Base-by-base conservation (phyloP, 371 early-diverging fungal species). In the Polyrhizophydium stewartii region DNA sequence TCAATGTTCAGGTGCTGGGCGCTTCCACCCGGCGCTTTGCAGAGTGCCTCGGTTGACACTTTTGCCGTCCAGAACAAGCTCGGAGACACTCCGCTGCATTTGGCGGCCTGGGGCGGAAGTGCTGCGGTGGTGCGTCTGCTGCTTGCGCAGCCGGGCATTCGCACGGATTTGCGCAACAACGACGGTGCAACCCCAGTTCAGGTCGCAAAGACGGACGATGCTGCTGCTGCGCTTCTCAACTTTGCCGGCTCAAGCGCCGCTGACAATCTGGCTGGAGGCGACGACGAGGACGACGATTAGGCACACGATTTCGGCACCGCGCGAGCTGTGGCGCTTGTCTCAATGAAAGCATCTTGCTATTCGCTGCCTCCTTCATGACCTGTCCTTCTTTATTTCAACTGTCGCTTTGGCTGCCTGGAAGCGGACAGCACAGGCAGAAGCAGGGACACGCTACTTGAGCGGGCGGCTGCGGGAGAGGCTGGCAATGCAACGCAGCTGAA, bases 11-110 rank as follows among this genome's bases (percentile, higher is more conserved):
- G 49, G 17, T n/a, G 2, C 16, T n/a, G n/a, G n/a, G n/a, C n/a
- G n/a, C n/a, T 33, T 25, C 6, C 22, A 61, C 10, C 22, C n/a
- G 10, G 10, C 52, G 31, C 0, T 35, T 24, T 56, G 47, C n/a
- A 27, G 17, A 27, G 12, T 19, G 24, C 9, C 37, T 41, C 58
- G 33, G 30, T 3, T 56, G 12, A 35, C 38, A 7, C 13, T 35
- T 35, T 35, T 13, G 56, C 56, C 38, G 25, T 37, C 7, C 70
- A 81, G 72, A 81, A 81, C 68, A 78, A 78, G 65, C 63, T 81
- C 24, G 81, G 81, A 0, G 81, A 81, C 61, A 77, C 78, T 32
- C 77, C 81, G 17, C 62, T 81, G 46, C 81, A 81, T 66, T 55
- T 67, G 19, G 78, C 77, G 1, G 73, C 78, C 0, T 81, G 78